Base-by-base conservation (phyloP, 2,329 filamentous ascomycete species). In the Didymella keratinophila region DNA sequence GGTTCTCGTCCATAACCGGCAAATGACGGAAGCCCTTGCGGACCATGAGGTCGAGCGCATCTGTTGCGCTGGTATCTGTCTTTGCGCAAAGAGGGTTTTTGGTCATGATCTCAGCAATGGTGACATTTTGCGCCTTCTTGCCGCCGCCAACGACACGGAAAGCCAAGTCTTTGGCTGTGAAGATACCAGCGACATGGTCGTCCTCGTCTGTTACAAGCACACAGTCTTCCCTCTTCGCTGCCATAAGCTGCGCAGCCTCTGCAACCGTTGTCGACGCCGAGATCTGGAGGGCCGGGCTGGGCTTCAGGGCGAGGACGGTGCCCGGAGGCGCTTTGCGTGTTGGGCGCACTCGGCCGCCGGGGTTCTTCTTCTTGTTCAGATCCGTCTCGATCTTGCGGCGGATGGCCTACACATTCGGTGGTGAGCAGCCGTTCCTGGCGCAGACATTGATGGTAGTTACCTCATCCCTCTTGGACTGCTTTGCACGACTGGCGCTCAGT, bases 1-100 rank as follows among this genome's bases (percentile, higher is more conserved):
- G 95, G 78, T 99, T 98, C 82, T 99, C 95, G 79, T 99, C 95
- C 95, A 99, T 99, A 66, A 99, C 95, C 3, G 95, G 95, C 74
- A 99, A 79, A 82, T 99, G 95, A 69, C 95, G 88, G 83, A 99
- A 99, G 18, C 95, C 95, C 81, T 98, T 98, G 69, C 94, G 87
- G 56, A 99, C 95, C 95, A 99, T 99, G 57, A 98, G 84, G 78
- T 99, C 94, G 63, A 99, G 82, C 30, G 95, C 95, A 82, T 99
- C 95, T 42, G 95, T 99, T 34, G 95, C 95, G 78, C 94, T 98
- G 32, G 95, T 99, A 76, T 99, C 95, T 57, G 95, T 99, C 76
- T 95, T 89, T 53, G 95, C 95, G 78, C 95, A 99, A 16, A 99
- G 87, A 11, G 95, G 95, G 81, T 99, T 99, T 84, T 98, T 97